Evolutionary conservation across 2,329 filamentous ascomycete genomes (phyloP).

Genomic region (Zasmidium cellare): DNA sequence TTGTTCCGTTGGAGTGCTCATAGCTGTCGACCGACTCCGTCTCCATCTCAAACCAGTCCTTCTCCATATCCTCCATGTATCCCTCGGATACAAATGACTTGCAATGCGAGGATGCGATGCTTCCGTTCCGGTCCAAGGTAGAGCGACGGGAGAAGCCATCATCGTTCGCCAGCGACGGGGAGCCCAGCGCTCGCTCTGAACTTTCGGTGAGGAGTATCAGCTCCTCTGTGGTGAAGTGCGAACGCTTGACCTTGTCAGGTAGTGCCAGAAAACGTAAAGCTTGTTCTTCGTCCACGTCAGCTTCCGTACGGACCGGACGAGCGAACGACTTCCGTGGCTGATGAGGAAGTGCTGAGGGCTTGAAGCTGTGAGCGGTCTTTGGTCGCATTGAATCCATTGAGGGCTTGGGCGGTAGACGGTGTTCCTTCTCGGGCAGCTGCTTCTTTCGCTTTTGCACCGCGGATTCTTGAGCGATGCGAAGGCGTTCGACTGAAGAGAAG

Average conservation of each 20-base stretch:
- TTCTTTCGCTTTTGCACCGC: constrained; percentile 33
- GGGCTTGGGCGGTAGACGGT: constrained; percentile 25
- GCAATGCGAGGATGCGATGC: constrained; percentile 13
- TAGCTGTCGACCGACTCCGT: constrained; percentile 14
- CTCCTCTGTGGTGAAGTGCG: constrained; percentile 71
- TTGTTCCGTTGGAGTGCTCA: constrained; percentile 5
- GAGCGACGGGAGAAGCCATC: constrained; percentile 3
- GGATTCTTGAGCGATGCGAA: constrained; percentile 61
- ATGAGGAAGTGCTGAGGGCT: constrained; percentile 9
- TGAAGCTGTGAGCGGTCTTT: constrained; percentile 17
- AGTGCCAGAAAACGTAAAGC: constrained; percentile 64
- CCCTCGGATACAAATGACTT: constrained; percentile 12
- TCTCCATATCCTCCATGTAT: constrained; percentile 12
- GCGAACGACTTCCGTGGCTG: constrained; percentile 11
- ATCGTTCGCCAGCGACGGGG: constrained; percentile 1
- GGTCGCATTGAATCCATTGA: constrained; percentile 33
- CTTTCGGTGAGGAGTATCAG: constrained; percentile 61
- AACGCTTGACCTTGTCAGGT: constrained; percentile 70
- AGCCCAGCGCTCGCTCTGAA: constrained; percentile 43
- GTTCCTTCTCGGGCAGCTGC: constrained; percentile 15
- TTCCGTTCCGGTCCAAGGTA: constrained; percentile 11
- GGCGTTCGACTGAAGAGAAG: constrained; percentile 71
- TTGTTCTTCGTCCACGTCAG: constrained; percentile 30
- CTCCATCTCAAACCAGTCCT: constrained; percentile 20
- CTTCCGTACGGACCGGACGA: constrained; percentile 18